Evolutionary conservation across 2,329 filamentous ascomycete species (phyloP).

Genomic region (Diplodia seriata): DNA sequence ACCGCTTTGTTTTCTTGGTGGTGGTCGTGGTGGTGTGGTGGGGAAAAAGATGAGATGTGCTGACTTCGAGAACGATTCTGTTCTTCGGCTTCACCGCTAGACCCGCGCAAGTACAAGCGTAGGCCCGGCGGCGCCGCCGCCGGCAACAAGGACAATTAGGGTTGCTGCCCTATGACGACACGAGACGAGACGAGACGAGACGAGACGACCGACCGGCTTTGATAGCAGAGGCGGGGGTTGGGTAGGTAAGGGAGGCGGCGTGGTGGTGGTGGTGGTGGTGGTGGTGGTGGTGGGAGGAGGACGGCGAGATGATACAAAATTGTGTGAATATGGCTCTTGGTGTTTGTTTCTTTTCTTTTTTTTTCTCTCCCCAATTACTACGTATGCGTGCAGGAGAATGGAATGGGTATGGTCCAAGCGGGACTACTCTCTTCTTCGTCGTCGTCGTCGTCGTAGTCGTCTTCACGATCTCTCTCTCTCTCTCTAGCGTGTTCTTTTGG

Average conservation of each 20-base stretch:
- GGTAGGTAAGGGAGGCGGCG: neutral
- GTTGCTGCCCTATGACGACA: neutral
- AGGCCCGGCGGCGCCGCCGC: constrained; percentile 1
- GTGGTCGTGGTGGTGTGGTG: too few relatives aligned
- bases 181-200: neutral
- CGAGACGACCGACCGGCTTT: neutral
- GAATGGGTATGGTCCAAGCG: neutral
- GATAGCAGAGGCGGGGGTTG: neutral
- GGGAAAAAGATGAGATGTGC: too few relatives aligned
- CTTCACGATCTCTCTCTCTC: too few relatives aligned
- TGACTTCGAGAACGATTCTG: too few relatives aligned
- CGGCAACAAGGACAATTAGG: neutral
- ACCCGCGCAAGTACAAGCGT: constrained; percentile 32
- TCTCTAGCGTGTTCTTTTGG: too few relatives aligned
- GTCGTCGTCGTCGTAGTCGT: neutral
- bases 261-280: neutral
- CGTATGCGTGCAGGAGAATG: neutral
- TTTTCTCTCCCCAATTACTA: too few relatives aligned
- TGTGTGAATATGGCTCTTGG: too few relatives aligned
- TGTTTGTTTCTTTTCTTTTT: neutral
- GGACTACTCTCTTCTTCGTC: neutral
- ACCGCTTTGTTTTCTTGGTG: too few relatives aligned
- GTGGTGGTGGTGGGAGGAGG: neutral
- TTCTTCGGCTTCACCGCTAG: neutral
- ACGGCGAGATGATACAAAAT: too few relatives aligned